phyloP scores from a whole-genome alignment of 805 yeast species.

The Isabelozyma pseudorhagii region DNA sequence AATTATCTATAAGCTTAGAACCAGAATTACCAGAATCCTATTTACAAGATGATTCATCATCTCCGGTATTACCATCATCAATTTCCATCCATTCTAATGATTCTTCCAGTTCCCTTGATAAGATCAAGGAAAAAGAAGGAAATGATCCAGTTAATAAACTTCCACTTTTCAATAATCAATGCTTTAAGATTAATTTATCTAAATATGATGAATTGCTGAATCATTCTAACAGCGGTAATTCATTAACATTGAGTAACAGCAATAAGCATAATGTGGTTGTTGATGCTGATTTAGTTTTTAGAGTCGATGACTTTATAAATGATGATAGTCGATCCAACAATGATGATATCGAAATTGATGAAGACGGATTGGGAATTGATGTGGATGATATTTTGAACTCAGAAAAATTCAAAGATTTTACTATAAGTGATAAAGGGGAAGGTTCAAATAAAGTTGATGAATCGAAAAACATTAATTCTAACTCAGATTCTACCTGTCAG shows the following conservation, averaged over 20 bases:
- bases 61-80: slow-evolving; percentile 13
- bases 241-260: not conserved
- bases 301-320: slow-evolving; percentile 32
- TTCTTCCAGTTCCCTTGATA: slow-evolving; percentile 12
- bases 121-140: slow-evolving; percentile 5
- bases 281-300: slow-evolving; percentile 30
- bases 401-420: slow-evolving; percentile 34
- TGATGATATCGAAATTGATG: slow-evolving; percentile 32
- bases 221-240: not conserved
- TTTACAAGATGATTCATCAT: slow-evolving; percentile 10
- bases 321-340: slow-evolving; percentile 20
- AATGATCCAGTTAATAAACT: slow-evolving; percentile 17
- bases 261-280: slow-evolving; percentile 22
- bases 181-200: slow-evolving; percentile 29
- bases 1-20: slow-evolving; percentile 59
- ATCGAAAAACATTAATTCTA: slow-evolving; percentile 7
- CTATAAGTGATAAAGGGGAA: slow-evolving; percentile 9
- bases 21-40: slow-evolving; percentile 50
- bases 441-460: not conserved
- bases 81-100: slow-evolving; percentile 23
- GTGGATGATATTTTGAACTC: slow-evolving; percentile 41
- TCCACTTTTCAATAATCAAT: slow-evolving; percentile 34
- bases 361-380: slow-evolving; percentile 40
- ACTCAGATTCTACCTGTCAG: slow-evolving; percentile 4
- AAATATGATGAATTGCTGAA: slow-evolving; percentile 31